Evolutionary conservation across 306 rosid genomes (phyloP).

Genomic region (Vachellia pachyceras): DNA sequence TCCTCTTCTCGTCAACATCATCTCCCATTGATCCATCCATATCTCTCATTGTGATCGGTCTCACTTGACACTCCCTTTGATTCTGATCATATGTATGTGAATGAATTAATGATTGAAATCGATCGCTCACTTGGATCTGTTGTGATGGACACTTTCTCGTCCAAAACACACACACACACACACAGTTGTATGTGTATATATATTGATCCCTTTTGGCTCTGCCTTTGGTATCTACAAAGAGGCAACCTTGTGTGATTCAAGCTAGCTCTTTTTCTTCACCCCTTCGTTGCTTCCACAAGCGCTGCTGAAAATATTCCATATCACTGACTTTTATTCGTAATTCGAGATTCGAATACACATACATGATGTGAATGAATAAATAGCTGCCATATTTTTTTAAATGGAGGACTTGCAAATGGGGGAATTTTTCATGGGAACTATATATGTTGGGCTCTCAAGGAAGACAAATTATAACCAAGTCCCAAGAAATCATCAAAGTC

Average conservation of each 20-base stretch:
- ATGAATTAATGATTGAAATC: too few species aligned
- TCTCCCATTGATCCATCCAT: background rate
- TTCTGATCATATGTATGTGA: background rate
- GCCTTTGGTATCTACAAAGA: constrained; percentile 2
- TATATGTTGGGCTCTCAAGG: too few species aligned
- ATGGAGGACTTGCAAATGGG: too few species aligned
- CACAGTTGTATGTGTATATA: too few species aligned
- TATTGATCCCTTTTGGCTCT: background rate
- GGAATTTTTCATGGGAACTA: too few species aligned
- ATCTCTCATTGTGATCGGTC: background rate
- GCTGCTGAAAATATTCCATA: background rate
- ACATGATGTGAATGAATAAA: too few species aligned
- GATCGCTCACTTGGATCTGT: background rate
- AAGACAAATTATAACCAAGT: too few species aligned
- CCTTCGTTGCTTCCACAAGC: background rate
- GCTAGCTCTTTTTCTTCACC: background rate
- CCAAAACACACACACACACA: too few species aligned
- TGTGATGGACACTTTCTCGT: background rate
- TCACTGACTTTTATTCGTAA: background rate
- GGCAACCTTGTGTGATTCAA: background rate
- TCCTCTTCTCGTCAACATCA: background rate
- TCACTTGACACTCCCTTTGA: background rate
- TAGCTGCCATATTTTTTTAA: too few species aligned
- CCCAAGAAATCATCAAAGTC: too few species aligned
- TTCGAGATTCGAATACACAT: too few species aligned